These are phyloP conservation scores for Trichaptum fuscoviolaceum DNA, from an alignment of 768 basidiomycete species.

Conservation along the genomic window DNA sequence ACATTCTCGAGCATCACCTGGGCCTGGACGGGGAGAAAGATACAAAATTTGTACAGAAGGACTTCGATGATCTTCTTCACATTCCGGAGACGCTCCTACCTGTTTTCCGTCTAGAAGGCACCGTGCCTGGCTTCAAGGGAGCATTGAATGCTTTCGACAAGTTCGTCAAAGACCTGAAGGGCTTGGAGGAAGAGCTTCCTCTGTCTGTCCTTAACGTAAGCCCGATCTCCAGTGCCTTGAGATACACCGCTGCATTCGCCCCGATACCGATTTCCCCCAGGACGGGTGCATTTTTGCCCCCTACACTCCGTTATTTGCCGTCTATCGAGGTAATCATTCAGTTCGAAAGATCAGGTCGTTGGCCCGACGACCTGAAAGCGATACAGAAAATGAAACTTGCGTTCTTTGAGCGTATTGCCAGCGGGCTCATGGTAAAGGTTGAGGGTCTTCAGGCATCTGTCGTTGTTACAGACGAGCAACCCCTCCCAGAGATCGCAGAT, in stretches of 20 bases:
- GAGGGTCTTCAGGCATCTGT: slow-evolving; percentile 52
- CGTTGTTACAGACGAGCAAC: slow-evolving; percentile 46
- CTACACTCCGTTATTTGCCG: slow-evolving; percentile 59
- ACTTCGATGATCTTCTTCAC: slow-evolving; percentile 53
- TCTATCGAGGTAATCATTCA: slow-evolving; percentile 74
- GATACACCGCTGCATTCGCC: slow-evolving; percentile 81
- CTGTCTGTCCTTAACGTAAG: slow-evolving; percentile 73
- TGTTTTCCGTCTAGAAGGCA: slow-evolving; percentile 29
- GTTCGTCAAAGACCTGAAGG: slow-evolving; percentile 71
- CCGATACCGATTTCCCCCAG: slow-evolving; percentile 65
- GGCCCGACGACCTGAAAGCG: slow-evolving; percentile 92
- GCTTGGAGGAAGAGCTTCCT: slow-evolving; percentile 65
- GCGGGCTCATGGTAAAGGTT: slow-evolving; percentile 49
- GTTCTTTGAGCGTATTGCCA: slow-evolving; percentile 78
- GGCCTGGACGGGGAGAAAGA: slow-evolving; percentile 42
- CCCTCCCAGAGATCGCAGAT: slow-evolving; percentile 58
- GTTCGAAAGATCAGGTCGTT: slow-evolving; percentile 87
- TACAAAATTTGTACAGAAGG: slow-evolving; percentile 52
- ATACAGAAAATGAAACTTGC: slow-evolving; percentile 94
- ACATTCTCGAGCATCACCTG: slow-evolving; percentile 76
- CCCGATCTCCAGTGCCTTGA: slow-evolving; percentile 65
- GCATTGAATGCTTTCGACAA: slow-evolving; percentile 76
- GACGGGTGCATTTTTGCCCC: slow-evolving; percentile 45
- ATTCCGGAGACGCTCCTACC: slow-evolving; percentile 52
- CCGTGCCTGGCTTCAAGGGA: slow-evolving; percentile 58